Evolutionary conservation across 2,329 filamentous ascomycete genomes (phyloP), one percentile per base, ranked within the genome.

Genomic region (Dactylonectria estremocensis): DNA sequence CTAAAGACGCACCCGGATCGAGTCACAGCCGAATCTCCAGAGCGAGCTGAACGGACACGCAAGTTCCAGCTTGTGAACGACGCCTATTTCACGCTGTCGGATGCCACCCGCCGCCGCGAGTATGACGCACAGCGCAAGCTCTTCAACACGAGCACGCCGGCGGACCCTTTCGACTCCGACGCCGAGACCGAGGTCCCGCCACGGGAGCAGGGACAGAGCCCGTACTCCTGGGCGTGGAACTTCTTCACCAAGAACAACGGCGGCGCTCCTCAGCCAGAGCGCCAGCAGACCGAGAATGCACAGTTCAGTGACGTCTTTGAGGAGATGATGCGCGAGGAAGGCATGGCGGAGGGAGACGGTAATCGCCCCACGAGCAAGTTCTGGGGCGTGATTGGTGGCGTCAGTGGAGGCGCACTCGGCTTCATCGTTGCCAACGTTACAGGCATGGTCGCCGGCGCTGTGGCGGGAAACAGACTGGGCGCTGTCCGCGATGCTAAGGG

Each of bases 401-500:
- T 95, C 46, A 96, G 94, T 77, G 96, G 96, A 35, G 95, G 92
- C 13, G 93, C 94, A 3, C 88, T 99, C 80, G 96, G 96, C 0
- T 98, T 98, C 80, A 99, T 99, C 73, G 88, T 98, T 28, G 96
- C 92, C 31, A 98, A 98, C 79, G 90, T 98, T 55, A 93, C 95
- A 0, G 96, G 96, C 0, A 88, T 95, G 76, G 81, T 98, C 43
- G 95, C 95, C 0, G 96, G 96, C 3, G 94, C 94, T 2, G 95
- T 98, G 2, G 95, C 95, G 0, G 96, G 96, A 11, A 98, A 98
- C 82, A 84, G 95, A 58, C 83, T 98, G n/a, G 96, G 96, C 1
- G 93, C 94, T 7, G 89, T 99, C 20, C 87, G 96, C 64, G 96
- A 99, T 82, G 90, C 93, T 35, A 95, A 91, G 82, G 95, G 95